Conservation (phyloP, 768 basidiomycete species). For the Hygrophorus pudorinus region DNA sequence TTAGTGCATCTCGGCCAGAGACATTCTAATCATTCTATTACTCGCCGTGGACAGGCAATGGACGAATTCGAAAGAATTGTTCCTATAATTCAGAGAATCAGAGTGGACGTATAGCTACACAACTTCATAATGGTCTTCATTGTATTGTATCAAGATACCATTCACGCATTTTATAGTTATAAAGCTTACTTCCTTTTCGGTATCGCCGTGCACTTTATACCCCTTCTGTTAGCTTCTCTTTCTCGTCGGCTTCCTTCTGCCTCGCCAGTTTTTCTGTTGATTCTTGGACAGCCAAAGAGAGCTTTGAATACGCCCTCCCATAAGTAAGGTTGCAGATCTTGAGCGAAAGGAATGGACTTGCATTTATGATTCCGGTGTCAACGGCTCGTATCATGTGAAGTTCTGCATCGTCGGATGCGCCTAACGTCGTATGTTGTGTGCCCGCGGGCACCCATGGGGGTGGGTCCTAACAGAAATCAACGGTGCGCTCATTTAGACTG, state of each 20-base stretch:
- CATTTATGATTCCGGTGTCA: slow-evolving; percentile 78
- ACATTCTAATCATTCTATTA: neutral
- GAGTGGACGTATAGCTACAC: slow-evolving; percentile 68
- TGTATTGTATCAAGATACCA: slow-evolving; percentile 3
- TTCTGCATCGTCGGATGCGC: slow-evolving; percentile 54
- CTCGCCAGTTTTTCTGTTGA: slow-evolving; percentile 53
- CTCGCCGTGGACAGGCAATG: slow-evolving; percentile 53
- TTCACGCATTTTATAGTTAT: neutral
- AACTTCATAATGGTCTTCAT: neutral
- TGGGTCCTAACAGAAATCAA: slow-evolving; percentile 35
- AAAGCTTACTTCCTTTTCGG: too few relatives aligned
- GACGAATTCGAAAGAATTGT: slow-evolving; percentile 97
- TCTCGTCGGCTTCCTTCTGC: neutral
- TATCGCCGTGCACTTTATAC: neutral
- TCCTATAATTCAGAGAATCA: slow-evolving; percentile 87
- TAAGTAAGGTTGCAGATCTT: neutral
- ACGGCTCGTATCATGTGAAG: slow-evolving; percentile 70
- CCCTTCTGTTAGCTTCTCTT: neutral
- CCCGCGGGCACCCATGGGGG: slow-evolving; percentile 77
- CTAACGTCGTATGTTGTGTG: slow-evolving; percentile 57
- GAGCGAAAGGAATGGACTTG: slow-evolving; percentile 20
- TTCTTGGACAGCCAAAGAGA: slow-evolving; percentile 74
- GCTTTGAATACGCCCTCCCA: too few relatives aligned
- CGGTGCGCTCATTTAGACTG: neutral
- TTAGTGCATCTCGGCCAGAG: neutral